Evolutionary conservation across 805 yeast species (phyloP).

Genomic region (Hanseniaspora jakobsenii): DNA sequence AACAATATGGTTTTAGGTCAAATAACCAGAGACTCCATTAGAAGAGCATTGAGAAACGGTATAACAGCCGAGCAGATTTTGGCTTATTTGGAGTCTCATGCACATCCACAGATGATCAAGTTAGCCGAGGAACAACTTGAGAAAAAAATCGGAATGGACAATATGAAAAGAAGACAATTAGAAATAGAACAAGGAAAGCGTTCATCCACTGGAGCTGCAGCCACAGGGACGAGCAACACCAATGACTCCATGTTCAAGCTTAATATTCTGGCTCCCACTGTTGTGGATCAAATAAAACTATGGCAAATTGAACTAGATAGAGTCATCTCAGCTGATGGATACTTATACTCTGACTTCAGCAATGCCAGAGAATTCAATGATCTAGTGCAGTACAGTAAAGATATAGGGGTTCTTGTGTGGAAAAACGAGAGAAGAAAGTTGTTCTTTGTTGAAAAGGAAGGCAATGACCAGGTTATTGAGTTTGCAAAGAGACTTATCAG

Average conservation of each 20-base stretch:
- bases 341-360: constrained; percentile 73
- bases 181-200: constrained; percentile 11
- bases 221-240: too few relatives aligned
- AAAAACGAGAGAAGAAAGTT: constrained; percentile 52
- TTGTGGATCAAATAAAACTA: constrained; percentile 85
- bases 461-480: constrained; percentile 80
- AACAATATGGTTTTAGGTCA: constrained; percentile 89
- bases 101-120: constrained; percentile 81
- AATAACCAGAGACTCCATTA: constrained; percentile 79
- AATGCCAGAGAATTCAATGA: constrained; percentile 64
- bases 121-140: constrained; percentile 57
- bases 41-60: constrained; percentile 74
- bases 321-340: constrained; percentile 76
- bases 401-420: constrained; percentile 89
- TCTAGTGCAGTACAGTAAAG: constrained; percentile 67
- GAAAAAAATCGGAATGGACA: constrained; percentile 49
- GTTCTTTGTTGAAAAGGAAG: constrained; percentile 81
- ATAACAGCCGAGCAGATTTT: constrained; percentile 92
- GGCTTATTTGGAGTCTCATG: constrained; percentile 77
- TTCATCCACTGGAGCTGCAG: neutral
- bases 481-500: constrained; percentile 59
- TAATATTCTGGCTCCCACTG: constrained; percentile 80
- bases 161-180: constrained; percentile 14
- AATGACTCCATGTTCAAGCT: constrained; percentile 38
- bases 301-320: constrained; percentile 97